Evolutionary conservation across 1,284 basidiomycete species (phyloP).

Genomic region (Coniferiporia sulphurascens): DNA sequence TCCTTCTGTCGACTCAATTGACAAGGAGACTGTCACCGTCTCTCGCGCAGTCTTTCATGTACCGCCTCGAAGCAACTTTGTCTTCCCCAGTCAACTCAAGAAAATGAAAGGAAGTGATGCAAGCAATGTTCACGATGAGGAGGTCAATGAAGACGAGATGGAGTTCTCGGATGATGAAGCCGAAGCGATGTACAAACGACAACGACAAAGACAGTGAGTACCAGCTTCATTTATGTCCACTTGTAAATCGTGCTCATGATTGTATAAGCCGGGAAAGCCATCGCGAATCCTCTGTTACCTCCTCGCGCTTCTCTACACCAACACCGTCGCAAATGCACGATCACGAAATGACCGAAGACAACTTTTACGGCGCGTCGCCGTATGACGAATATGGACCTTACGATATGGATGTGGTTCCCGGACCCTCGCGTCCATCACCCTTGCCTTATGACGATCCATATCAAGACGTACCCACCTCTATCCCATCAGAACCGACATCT

Average conservation of each 20-base stretch:
- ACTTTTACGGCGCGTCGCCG: conserved; percentile 48
- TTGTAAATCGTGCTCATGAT: neutral
- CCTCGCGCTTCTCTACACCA: conserved; percentile 52
- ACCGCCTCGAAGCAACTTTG: conserved; percentile 70
- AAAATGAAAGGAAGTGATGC: conserved; percentile 80
- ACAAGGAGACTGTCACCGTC: conserved; percentile 47
- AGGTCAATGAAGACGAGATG: conserved; percentile 77
- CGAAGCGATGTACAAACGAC: conserved; percentile 64
- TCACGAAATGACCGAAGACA: conserved; percentile 45
- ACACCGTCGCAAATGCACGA: conserved; percentile 48
- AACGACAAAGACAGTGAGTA: conserved; percentile 38
- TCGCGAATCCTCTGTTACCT: conserved; percentile 42
- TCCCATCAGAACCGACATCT: neutral
- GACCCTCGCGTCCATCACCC: conserved; percentile 55
- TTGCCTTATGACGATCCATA: conserved; percentile 76
- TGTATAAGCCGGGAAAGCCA: conserved; percentile 45
- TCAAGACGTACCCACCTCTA: conserved; percentile 37
- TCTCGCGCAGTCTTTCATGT: conserved; percentile 71
- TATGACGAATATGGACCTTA: conserved; percentile 61
- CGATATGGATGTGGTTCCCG: conserved; percentile 53
- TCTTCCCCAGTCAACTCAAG: conserved; percentile 66
- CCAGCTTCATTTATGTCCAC: conserved; percentile 28
- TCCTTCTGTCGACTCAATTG: conserved; percentile 50
- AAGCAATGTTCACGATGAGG: conserved; percentile 89
- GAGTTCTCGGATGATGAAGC: conserved; percentile 91